Conservation (phyloP, 306 rosid species). For the Rosa rugosa region DNA sequence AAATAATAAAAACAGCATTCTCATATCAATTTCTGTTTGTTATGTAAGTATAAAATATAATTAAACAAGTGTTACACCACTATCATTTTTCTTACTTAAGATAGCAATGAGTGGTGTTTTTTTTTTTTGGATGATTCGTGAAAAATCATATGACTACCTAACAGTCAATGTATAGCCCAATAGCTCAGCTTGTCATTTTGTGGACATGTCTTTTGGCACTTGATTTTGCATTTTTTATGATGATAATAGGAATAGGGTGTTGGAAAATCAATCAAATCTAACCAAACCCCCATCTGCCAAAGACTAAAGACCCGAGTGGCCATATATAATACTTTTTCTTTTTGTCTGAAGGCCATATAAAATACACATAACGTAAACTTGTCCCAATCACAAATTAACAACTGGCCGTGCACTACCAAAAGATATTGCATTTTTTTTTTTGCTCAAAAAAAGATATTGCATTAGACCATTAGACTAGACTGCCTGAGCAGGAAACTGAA, state of each 20-base stretch:
- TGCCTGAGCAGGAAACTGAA: neutral
- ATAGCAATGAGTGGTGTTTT: no score
- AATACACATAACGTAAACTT: neutral
- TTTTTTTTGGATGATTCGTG: neutral
- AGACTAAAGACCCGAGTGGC: neutral
- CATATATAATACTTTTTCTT: neutral
- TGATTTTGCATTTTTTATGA: neutral
- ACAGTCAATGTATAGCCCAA: neutral
- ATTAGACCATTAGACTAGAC: neutral
- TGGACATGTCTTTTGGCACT: neutral
- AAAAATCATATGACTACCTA: neutral
- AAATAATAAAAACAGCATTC: no score
- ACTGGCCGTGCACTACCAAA: neutral
- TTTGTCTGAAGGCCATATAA: neutral
- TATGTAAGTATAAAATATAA: no score
- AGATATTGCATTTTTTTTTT: neutral
- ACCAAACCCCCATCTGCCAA: neutral
- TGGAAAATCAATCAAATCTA: neutral
- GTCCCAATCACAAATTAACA: neutral
- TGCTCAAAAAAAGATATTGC: neutral
- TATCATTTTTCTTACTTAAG: no score
- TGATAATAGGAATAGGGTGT: neutral
- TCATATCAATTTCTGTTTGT: no score
- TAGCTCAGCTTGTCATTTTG: neutral
- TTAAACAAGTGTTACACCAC: no score